Conservation (phyloP, 352 stramenopile genomes). For the Globisporangium mamillatum region DNA sequence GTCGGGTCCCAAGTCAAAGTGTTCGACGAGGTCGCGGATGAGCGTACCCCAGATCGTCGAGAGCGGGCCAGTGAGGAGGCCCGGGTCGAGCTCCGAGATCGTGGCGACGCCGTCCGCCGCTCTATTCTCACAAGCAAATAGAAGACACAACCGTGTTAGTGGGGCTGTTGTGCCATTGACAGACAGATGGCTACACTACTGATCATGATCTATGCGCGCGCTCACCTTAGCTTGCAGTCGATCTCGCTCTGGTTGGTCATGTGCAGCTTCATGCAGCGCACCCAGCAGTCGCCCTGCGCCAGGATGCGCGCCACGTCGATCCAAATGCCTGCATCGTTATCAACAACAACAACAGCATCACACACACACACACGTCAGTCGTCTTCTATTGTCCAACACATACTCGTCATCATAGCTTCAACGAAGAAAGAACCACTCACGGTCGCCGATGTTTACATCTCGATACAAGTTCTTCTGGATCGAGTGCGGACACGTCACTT, state of each 20-base stretch:
- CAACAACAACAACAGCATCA: not conserved
- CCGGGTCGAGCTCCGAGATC: conserved; percentile 73
- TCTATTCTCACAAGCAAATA: conserved; percentile 18
- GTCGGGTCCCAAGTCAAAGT: conserved; percentile 64
- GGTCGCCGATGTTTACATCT: conserved; percentile 74
- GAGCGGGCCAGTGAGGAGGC: conserved; percentile 67
- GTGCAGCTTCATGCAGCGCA: conserved; percentile 74
- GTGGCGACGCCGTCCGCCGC: conserved; percentile 53
- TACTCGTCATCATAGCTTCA: not conserved
- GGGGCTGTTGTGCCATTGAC: not conserved
- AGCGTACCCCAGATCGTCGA: conserved; percentile 71
- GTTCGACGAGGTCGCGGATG: conserved; percentile 61
- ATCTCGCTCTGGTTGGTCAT: conserved; percentile 64
- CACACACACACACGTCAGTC: not conserved
- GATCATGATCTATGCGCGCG: not conserved
- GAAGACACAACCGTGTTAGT: not conserved
- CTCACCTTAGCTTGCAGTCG: conserved; percentile 70
- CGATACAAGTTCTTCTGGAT: conserved; percentile 80
- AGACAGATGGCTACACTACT: not conserved
- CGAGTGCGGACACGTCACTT: conserved; percentile 45
- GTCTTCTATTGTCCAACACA: not conserved
- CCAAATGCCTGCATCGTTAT: conserved; percentile 44
- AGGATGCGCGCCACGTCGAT: conserved; percentile 69
- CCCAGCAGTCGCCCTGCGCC: conserved; percentile 74
- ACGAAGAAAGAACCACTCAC: conserved; percentile 25